Evolutionary conservation across 208 protist species (phyloP).

Genomic region (Acanthamoeba lenticulata): DNA sequence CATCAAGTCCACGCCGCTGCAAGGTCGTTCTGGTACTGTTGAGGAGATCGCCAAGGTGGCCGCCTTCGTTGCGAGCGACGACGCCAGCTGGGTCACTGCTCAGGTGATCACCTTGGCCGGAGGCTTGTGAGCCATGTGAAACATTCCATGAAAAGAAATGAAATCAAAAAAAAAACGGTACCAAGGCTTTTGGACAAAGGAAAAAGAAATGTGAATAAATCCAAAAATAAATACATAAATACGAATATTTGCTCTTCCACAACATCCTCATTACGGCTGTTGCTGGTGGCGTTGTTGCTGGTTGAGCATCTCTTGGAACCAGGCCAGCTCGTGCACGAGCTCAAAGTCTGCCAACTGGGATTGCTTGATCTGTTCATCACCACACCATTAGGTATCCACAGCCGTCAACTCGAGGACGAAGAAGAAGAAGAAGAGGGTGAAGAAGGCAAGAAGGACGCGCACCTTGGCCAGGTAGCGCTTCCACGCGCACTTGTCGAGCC

Average conservation of each 20-base stretch:
- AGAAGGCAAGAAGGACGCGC: too few relatives aligned
- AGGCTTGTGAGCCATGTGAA: background rate
- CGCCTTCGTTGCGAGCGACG: background rate
- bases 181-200: too few relatives aligned
- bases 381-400: too few relatives aligned
- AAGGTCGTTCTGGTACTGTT: background rate
- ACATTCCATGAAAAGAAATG: too few relatives aligned
- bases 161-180: too few relatives aligned
- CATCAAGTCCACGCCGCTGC: background rate
- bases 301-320: background rate
- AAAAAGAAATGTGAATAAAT: too few relatives aligned
- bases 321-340: background rate
- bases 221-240: too few relatives aligned
- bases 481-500: background rate
- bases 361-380: background rate
- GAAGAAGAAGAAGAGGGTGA: too few relatives aligned
- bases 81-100: background rate
- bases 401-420: too few relatives aligned
- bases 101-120: background rate
- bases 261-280: too few relatives aligned
- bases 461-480: constrained; percentile 7
- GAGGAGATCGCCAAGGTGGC: background rate
- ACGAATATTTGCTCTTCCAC: too few relatives aligned
- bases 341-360: constrained; percentile 21
- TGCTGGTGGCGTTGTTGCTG: background rate